Evolutionary conservation across 768 basidiomycete species (phyloP), one percentile per base, ranked within the genome.

Genomic region (Podaxis carcinomalis): DNA sequence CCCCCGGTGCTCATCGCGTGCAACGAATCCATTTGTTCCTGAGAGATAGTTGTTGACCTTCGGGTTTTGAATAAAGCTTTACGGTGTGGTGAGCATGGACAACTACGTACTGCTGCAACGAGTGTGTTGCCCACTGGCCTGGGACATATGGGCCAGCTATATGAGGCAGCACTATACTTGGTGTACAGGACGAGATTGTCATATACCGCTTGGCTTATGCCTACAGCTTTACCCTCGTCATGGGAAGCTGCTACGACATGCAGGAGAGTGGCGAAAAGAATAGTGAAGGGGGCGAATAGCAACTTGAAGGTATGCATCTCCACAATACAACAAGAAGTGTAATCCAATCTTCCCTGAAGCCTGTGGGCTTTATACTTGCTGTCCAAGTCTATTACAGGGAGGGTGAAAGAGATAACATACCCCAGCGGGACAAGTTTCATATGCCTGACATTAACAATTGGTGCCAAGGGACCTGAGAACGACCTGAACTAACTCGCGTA

Each of bases 61-160:
- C 9, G 35, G 58, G 46, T 27, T 28, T 39, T 16, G 23, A 47
- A n/a, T 23, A 6, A 14, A 28, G 51, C 27, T 28, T 47, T 23
- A 28, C 13, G 44, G 44, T 21, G n/a, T 44, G 52, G 21, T 4
- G 32, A 14, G 51, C 32, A 28, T 55, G 11, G 5, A 21, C 21
- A 44, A 27, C 68, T 40, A 40, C 77, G 54, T 37, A 82, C 82
- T 68, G 73, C 64, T 21, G 62, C 42, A 32, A 84, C 62, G 42
- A 82, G 73, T 5, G 63, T 72, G 40, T 76, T 80, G 2, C 83
- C 82, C 60, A 82, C 67, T 14, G 83, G 83, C 9, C 69, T 69
- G 4, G 77, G 79, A 61, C 82, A 83, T 23, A 4, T 16, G 27
- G 27, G 27, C 27, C 27, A 27, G 27, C 27, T 27, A 42, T 55